Conservation (phyloP, 345 rosid species). For the Firmiana major region DNA sequence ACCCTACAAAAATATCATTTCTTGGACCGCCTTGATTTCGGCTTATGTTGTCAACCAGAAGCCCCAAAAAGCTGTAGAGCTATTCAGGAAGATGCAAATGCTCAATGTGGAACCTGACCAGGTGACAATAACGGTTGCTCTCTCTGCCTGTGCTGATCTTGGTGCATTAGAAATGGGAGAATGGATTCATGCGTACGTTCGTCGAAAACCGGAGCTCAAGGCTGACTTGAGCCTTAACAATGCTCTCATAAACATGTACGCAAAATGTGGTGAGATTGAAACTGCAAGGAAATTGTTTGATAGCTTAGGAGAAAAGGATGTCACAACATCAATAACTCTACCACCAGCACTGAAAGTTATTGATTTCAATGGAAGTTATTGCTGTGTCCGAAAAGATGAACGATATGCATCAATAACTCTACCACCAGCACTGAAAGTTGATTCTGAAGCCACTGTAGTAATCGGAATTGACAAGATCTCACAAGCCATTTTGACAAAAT, state of each 20-base stretch:
- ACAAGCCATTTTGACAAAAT: no score
- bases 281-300: constrained; percentile 33
- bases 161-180: constrained; percentile 39
- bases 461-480: no score
- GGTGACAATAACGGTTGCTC: constrained; percentile 31
- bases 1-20: constrained; percentile 8
- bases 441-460: no score
- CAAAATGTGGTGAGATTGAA: constrained; percentile 35
- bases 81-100: constrained; percentile 30
- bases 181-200: constrained; percentile 20
- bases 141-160: constrained; percentile 43
- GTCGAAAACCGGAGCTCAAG: constrained; percentile 11
- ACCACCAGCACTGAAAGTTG: no score
- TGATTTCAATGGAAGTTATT: no score
- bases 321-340: no score
- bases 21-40: constrained; percentile 35
- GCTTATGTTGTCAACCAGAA: constrained; percentile 28
- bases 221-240: constrained; percentile 27
- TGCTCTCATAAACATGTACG: constrained; percentile 38
- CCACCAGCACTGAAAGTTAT: no score
- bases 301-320: constrained; percentile 28
- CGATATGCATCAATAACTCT: no score
- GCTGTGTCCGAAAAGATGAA: no score
- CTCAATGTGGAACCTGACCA: constrained; percentile 30
- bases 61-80: constrained; percentile 20